Evolutionary conservation across 2,329 filamentous ascomycete genomes (phyloP).

Genomic region (Penicillium sp.): DNA sequence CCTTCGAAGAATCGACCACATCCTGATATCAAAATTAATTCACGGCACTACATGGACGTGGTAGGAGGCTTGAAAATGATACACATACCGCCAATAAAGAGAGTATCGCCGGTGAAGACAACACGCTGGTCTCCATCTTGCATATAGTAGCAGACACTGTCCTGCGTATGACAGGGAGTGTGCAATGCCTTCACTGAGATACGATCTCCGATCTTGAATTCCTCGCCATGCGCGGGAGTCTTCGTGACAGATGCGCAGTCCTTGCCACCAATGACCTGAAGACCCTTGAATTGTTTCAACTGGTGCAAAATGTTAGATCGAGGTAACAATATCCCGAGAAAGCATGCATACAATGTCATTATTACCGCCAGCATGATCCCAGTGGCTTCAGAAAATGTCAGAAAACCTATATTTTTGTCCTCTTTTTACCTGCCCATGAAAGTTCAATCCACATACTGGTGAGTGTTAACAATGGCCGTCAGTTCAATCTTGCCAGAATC

Average conservation of each 20-base stretch:
- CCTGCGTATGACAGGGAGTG: constrained; percentile 96
- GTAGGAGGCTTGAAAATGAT: not conserved
- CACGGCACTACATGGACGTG: too few relatives aligned
- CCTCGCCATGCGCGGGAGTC: constrained; percentile 72
- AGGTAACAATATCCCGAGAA: not conserved
- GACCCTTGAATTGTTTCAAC: constrained; percentile 59
- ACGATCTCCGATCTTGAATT: constrained; percentile 75
- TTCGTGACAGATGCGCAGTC: constrained; percentile 77
- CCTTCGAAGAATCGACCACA: constrained; percentile 98
- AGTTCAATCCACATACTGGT: constrained; percentile 67
- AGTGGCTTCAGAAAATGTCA: constrained; percentile 62
- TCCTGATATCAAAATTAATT: constrained; percentile 51
- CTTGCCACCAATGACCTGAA: constrained; percentile 83
- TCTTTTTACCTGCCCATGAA: not conserved
- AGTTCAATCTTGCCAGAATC: constrained; percentile 73
- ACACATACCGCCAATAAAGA: constrained; percentile 80
- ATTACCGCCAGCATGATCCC: constrained; percentile 94
- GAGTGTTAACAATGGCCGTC: constrained; percentile 89
- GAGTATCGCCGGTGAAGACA: constrained; percentile 93
- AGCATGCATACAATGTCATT: constrained; percentile 64
- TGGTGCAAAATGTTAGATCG: constrained; percentile 27
- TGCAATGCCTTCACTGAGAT: constrained; percentile 86
- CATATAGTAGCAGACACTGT: constrained; percentile 94
- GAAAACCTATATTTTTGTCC: not conserved
- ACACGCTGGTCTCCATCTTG: constrained; percentile 71